These are phyloP conservation scores for Mollisiaceae sp. DNA, from an alignment of 2,329 filamentous ascomycete species.

Conservation along the genomic window DNA sequence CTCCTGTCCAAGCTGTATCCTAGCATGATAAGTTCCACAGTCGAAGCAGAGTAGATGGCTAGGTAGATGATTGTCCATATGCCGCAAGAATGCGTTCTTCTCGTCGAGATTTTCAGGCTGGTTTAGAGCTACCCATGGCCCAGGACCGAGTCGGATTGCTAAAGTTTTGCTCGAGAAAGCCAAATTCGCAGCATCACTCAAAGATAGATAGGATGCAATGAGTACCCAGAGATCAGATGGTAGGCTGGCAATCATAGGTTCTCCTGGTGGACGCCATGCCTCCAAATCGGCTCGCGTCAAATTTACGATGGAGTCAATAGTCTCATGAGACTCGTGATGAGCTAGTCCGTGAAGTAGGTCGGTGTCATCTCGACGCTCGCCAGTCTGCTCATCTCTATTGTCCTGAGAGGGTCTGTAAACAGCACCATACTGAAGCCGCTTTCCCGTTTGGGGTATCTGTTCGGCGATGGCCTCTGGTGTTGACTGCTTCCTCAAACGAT, in stretches of 20 bases:
- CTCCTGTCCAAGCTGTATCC: conserved; percentile 58
- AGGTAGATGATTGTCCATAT: conserved; percentile 56
- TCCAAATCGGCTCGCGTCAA: conserved; percentile 13
- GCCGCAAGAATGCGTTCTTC: conserved; percentile 55
- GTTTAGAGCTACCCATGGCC: conserved; percentile 47
- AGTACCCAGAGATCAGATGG: conserved; percentile 51
- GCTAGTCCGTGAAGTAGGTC: conserved; percentile 41
- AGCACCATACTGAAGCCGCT: conserved; percentile 23
- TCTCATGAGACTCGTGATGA: conserved; percentile 39
- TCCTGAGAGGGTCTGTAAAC: conserved; percentile 25
- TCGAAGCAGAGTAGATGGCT: conserved; percentile 63
- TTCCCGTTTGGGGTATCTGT: conserved; percentile 5
- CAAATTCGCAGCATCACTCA: conserved; percentile 54
- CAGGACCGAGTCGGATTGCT: conserved; percentile 47
- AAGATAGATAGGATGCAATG: conserved; percentile 49
- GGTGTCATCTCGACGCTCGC: conserved; percentile 42
- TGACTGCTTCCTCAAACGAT: not conserved
- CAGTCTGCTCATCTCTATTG: conserved; percentile 39
- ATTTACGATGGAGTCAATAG: conserved; percentile 22
- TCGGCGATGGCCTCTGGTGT: not conserved
- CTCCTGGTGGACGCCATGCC: conserved; percentile 41
- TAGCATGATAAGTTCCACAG: conserved; percentile 59
- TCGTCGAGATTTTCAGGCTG: conserved; percentile 50
- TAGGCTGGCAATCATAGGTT: conserved; percentile 51
- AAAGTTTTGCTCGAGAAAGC: conserved; percentile 55